A percentile compares a stretch with the other conserved stretches of the same genome.
Evolutionary conservation across 2,329 filamentous ascomycete species (phyloP).

Genomic region (Sarocladiaceae sp.): DNA sequence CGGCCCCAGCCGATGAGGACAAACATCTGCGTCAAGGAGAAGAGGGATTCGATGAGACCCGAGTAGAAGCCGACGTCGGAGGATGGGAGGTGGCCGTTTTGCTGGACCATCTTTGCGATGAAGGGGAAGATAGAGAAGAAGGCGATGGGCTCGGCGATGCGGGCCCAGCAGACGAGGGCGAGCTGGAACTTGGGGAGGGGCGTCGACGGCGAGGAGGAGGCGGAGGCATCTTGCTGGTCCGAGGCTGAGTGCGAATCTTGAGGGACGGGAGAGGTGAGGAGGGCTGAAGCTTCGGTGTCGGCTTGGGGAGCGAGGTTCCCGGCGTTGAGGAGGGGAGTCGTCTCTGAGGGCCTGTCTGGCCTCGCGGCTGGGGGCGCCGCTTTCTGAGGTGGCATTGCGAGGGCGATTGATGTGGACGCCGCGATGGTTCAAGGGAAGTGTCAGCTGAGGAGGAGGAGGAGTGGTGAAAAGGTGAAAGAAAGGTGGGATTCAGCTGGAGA

Average conservation of each 20-base stretch:
- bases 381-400: background rate
- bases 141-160: slow-evolving; percentile 69
- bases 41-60: slow-evolving; percentile 68
- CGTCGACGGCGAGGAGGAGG: slow-evolving; percentile 32
- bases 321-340: slow-evolving; percentile 11
- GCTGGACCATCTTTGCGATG: slow-evolving; percentile 69
- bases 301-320: slow-evolving; percentile 4
- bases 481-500: too few species aligned
- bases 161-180: slow-evolving; percentile 64
- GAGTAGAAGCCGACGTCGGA: slow-evolving; percentile 74
- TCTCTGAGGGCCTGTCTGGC: background rate
- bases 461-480: too few species aligned
- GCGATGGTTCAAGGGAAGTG: too few species aligned
- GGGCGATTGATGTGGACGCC: too few species aligned
- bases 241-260: background rate
- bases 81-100: slow-evolving; percentile 53
- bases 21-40: slow-evolving; percentile 69
- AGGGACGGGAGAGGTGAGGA: background rate
- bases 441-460: too few species aligned
- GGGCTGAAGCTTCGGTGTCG: slow-evolving; percentile 8
- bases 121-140: slow-evolving; percentile 81
- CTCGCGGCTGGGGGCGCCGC: background rate
- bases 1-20: slow-evolving; percentile 71
- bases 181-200: slow-evolving; percentile 59
- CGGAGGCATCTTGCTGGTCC: background rate